A percentile compares a stretch with the other conserved stretches of the same genome.
phyloP scores from a whole-genome alignment of 331 rosid genomes.

The Saraca asoca region DNA sequence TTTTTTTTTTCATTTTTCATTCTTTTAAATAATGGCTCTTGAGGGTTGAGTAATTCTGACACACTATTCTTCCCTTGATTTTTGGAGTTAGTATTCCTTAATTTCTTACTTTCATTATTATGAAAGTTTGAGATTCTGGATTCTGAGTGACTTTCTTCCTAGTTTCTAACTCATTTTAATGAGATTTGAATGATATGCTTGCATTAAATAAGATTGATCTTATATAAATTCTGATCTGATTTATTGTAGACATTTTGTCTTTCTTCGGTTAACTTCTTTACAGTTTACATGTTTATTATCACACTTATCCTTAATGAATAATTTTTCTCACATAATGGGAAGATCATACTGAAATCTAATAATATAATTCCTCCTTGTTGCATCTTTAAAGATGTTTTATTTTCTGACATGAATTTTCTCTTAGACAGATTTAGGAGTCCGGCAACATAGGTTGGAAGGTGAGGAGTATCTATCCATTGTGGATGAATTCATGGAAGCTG shows the following conservation, averaged over 20 bases:
- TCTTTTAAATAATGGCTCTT: conserved; percentile 9
- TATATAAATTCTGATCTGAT: conserved; percentile 13
- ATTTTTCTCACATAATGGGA: conserved; percentile 1
- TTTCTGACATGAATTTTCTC: conserved; percentile 49
- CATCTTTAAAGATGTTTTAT: conserved; percentile 30
- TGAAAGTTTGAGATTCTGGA: background rate
- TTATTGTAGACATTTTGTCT: background rate
- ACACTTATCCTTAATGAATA: conserved; percentile 22
- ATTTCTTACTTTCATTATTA: background rate
- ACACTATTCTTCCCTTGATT: background rate
- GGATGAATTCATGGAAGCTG: conserved; percentile 99
- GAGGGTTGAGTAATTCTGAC: conserved; percentile 22
- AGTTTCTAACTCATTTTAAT: too few species aligned
- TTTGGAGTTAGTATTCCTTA: conserved; percentile 13
- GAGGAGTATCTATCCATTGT: conserved; percentile 88
- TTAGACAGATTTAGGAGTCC: conserved; percentile 90
- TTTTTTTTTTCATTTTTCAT: conserved; percentile 17
- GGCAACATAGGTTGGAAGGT: conserved; percentile 98
- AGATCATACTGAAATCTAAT: conserved; percentile 19
- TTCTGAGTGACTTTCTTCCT: background rate
- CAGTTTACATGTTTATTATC: background rate
- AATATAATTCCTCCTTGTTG: conserved; percentile 16
- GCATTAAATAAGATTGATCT: background rate
- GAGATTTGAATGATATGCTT: too few species aligned
- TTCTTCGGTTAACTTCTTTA: conserved; percentile 1